Evolutionary conservation across 176 grass and related monocot species (phyloP).

Genomic region (Musa schizocarpa): DNA sequence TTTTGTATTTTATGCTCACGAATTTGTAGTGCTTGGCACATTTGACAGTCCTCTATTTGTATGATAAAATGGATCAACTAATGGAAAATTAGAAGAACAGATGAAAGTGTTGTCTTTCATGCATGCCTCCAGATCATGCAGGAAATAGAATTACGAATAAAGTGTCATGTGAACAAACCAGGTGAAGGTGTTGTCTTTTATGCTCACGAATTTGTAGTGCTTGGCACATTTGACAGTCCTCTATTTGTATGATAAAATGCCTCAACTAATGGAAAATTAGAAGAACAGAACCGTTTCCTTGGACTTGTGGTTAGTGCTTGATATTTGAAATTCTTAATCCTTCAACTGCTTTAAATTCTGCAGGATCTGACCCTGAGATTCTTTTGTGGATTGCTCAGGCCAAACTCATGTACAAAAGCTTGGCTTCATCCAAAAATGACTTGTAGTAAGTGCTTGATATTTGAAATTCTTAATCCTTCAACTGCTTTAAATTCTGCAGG

Average conservation of each 20-base stretch:
- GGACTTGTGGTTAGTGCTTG: no score
- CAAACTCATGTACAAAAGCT: constrained; percentile 58
- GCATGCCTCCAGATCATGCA: no score
- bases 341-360: not conserved
- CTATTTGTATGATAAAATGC: not conserved
- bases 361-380: constrained; percentile 68
- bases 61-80: not conserved
- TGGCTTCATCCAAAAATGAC: not conserved
- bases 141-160: no score
- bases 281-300: not conserved
- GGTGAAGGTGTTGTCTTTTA: no score
- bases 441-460: not conserved
- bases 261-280: not conserved
- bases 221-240: not conserved
- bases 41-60: not conserved
- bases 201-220: no score
- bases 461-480: no score
- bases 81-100: not conserved
- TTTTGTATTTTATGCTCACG: no score
- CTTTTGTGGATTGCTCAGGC: constrained; percentile 75
- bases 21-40: no score
- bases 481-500: constrained; percentile 22
- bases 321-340: no score
- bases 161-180: no score
- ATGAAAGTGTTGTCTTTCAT: no score